These are phyloP conservation scores for Ciborinia camelliae DNA, from an alignment of 2,329 filamentous ascomycete genomes.

Conservation along the genomic window DNA sequence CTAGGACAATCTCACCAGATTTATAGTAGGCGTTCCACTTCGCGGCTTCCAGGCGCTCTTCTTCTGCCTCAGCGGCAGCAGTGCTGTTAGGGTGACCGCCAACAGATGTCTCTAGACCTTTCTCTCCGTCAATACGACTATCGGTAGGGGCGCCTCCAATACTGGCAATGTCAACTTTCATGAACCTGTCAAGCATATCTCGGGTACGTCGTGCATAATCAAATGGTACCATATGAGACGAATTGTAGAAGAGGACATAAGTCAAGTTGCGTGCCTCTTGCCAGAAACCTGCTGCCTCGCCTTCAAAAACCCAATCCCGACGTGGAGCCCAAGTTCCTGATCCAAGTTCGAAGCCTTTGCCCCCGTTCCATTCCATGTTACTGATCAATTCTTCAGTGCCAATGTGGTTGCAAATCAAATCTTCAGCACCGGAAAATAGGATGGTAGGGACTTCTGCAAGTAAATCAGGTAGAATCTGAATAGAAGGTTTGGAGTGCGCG, in stretches of 20 bases:
- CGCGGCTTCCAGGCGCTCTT: slow-evolving; percentile 61
- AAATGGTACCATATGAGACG: slow-evolving; percentile 97
- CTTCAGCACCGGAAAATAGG: slow-evolving; percentile 89
- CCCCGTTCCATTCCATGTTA: slow-evolving; percentile 88
- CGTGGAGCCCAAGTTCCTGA: slow-evolving; percentile 90
- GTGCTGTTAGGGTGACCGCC: slow-evolving; percentile 67
- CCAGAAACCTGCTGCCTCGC: slow-evolving; percentile 82
- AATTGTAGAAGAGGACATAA: slow-evolving; percentile 92
- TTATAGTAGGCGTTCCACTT: slow-evolving; percentile 70
- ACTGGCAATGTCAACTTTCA: slow-evolving; percentile 84
- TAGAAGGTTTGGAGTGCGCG: slow-evolving; percentile 66
- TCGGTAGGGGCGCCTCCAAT: slow-evolving; percentile 73
- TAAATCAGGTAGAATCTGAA: slow-evolving; percentile 72
- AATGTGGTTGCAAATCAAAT: slow-evolving; percentile 95
- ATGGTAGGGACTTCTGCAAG: slow-evolving; percentile 74
- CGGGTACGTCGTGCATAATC: slow-evolving; percentile 81
- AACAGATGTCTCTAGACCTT: slow-evolving; percentile 62
- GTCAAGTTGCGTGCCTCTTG: slow-evolving; percentile 93
- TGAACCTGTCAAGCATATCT: slow-evolving; percentile 97
- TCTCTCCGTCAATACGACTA: slow-evolving; percentile 67
- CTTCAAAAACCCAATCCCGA: slow-evolving; percentile 91
- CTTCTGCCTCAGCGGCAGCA: slow-evolving; percentile 58
- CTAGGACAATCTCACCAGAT: slow-evolving; percentile 65
- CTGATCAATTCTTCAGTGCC: slow-evolving; percentile 89
- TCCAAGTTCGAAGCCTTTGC: slow-evolving; percentile 82